phyloP scores from a whole-genome alignment of 2,329 filamentous ascomycete genomes.

The Beauveria rudraprayagi region DNA sequence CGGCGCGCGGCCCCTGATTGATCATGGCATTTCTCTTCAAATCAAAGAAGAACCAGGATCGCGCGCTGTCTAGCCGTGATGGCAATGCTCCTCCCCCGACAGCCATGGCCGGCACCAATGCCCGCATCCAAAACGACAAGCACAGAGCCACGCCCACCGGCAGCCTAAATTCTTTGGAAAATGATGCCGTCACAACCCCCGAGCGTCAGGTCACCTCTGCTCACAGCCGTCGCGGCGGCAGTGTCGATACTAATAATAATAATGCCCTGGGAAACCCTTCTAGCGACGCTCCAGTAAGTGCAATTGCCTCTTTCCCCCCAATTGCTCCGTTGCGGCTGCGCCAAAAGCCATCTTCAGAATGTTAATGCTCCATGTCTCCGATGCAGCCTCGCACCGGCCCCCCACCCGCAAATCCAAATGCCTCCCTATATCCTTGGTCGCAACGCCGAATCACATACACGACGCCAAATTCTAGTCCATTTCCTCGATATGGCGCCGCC shows the following conservation, averaged over 20 bases:
- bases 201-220: conserved; percentile 40
- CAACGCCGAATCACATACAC: conserved; percentile 82
- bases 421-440: conserved; percentile 92
- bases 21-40: conserved; percentile 78
- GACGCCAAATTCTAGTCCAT: conserved; percentile 73
- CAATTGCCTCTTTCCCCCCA: not conserved
- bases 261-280: conserved; percentile 24
- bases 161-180: conserved; percentile 66
- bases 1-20: conserved; percentile 32
- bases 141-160: conserved; percentile 66
- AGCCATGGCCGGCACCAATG: conserved; percentile 40
- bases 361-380: conserved; percentile 12
- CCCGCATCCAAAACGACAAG: conserved; percentile 45
- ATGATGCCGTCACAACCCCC: conserved; percentile 49
- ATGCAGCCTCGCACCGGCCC: conserved; percentile 48
- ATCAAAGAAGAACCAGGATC: conserved; percentile 68
- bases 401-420: conserved; percentile 50
- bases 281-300: conserved; percentile 35
- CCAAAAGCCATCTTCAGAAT: not conserved
- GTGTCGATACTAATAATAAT: conserved; percentile 39
- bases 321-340: not conserved
- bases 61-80: conserved; percentile 48
- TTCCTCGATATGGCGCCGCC: conserved; percentile 92
- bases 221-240: conserved; percentile 46
- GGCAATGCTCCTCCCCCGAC: conserved; percentile 40